A percentile compares a stretch with the other conserved stretches of the same genome.
Conservation (phyloP, 306 rosid species). For the Nissolia schottii region DNA sequence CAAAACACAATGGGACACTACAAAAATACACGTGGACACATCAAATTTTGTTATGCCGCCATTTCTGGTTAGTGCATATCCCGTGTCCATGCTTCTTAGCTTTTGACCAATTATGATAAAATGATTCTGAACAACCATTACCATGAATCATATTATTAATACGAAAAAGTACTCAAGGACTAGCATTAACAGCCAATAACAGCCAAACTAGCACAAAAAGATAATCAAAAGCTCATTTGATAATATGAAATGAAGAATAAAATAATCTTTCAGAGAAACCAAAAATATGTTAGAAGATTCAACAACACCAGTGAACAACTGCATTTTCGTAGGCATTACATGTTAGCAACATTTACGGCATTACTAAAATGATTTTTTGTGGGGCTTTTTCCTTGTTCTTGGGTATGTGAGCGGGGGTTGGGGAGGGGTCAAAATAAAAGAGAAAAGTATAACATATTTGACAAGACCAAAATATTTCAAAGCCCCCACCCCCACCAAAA, state of each 20-base stretch:
- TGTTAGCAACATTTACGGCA: background rate
- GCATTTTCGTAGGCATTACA: background rate
- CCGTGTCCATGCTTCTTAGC: constrained; percentile 16
- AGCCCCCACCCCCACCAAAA: background rate
- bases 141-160: constrained; percentile 5
- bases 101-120: constrained; percentile 18
- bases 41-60: constrained; percentile 18
- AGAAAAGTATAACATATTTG: background rate
- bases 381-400: background rate
- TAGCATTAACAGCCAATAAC: too few species aligned
- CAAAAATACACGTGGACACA: background rate
- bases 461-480: background rate
- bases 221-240: background rate
- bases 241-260: background rate
- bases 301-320: background rate
- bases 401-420: background rate
- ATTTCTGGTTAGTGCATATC: constrained; percentile 17
- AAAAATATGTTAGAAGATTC: background rate
- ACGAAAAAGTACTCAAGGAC: background rate
- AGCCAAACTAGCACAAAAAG: background rate
- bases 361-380: background rate
- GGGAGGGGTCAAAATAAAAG: background rate
- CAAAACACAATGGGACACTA: constrained; percentile 15
- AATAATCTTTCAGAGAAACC: background rate
- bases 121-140: constrained; percentile 17